Evolutionary conservation across 306 rosid species (phyloP).

Genomic region (Glycine soja): DNA sequence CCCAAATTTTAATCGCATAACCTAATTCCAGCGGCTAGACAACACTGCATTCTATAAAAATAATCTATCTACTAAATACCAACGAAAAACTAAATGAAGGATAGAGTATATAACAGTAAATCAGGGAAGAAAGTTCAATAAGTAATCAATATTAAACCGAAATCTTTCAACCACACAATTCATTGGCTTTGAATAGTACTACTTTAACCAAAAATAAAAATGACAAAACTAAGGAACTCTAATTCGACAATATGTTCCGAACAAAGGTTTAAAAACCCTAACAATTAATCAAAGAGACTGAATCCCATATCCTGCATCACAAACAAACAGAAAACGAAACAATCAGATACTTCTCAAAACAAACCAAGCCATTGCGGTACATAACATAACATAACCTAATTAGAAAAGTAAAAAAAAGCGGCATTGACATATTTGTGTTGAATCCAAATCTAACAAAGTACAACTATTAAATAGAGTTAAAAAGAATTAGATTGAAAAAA

Average conservation of each 20-base stretch:
- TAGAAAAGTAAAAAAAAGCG: background rate
- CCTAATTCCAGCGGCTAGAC: background rate
- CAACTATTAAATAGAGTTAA: background rate
- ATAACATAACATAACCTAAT: background rate
- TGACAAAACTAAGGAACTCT: conserved; percentile 16
- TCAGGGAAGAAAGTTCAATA: background rate
- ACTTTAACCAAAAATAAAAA: conserved; percentile 20
- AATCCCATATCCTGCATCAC: conserved; percentile 72
- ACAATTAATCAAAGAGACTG: conserved; percentile 73
- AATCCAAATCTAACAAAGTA: background rate
- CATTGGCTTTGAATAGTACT: background rate
- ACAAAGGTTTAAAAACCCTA: background rate
- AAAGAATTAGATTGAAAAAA: background rate
- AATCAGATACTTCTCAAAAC: conserved; percentile 1
- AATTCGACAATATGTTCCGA: background rate
- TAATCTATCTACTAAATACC: too few species aligned
- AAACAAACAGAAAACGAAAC: conserved; percentile 7
- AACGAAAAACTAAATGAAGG: background rate
- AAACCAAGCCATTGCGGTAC: too few species aligned
- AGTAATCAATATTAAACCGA: conserved; percentile 20
- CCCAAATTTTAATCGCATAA: too few species aligned
- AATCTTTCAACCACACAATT: conserved; percentile 4
- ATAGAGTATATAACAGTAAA: background rate
- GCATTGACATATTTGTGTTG: too few species aligned
- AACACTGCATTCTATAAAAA: background rate